Evolutionary conservation across 371 early-diverging fungal species (phyloP).

Genomic region (Circinella minor): DNA sequence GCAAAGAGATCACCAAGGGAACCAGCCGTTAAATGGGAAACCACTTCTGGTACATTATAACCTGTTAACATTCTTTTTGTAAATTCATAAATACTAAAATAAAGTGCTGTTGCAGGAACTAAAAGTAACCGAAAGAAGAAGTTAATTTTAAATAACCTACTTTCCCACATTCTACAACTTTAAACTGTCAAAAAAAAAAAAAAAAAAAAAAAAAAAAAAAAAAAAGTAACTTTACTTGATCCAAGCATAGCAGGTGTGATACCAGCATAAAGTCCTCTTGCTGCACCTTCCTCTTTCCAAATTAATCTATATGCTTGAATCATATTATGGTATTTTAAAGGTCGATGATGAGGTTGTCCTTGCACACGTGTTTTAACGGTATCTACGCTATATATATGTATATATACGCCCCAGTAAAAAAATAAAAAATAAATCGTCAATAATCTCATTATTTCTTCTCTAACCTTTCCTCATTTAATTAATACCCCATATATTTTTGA

Average conservation of each 20-base stretch:
- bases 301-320: slow-evolving; percentile 69
- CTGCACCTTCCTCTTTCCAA: slow-evolving; percentile 70
- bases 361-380: slow-evolving; percentile 82
- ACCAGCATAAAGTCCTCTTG: slow-evolving; percentile 77
- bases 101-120: slow-evolving; percentile 72
- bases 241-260: slow-evolving; percentile 77
- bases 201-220: not conserved
- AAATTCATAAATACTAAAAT: slow-evolving; percentile 80
- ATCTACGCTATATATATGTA: slow-evolving; percentile 56
- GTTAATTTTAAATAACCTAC: too few relatives aligned
- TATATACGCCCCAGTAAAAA: not conserved
- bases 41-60: slow-evolving; percentile 59
- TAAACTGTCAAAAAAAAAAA: not conserved
- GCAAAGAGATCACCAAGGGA: slow-evolving; percentile 77
- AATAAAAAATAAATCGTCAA: not conserved
- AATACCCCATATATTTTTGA: not conserved
- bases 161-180: not conserved
- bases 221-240: slow-evolving; percentile 55
- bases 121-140: not conserved
- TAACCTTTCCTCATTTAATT: not conserved
- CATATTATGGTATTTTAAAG: slow-evolving; percentile 68
- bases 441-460: not conserved
- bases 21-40: slow-evolving; percentile 74
- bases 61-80: slow-evolving; percentile 69
- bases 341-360: slow-evolving; percentile 61